Base-by-base conservation (phyloP, 2,329 filamentous ascomycete species). In the Aspergillus sp. region DNA sequence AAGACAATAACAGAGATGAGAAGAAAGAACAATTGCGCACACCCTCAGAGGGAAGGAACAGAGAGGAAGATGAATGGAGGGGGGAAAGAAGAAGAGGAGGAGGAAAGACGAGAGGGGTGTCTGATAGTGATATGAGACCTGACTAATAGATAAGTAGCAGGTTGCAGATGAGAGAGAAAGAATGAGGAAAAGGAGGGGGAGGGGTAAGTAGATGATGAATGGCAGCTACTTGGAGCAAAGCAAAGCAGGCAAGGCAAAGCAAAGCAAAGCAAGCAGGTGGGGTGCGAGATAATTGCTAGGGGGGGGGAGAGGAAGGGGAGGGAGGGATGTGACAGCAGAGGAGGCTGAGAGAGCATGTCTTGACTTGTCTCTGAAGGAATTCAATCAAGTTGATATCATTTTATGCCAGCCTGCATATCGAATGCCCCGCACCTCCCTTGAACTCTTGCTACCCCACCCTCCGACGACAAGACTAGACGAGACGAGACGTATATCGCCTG, bases 391-490 rank as follows among this genome's bases (percentile, higher is more conserved):
- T 67, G 63, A 69, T 68, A 69, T 68, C 65, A 70, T 30, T 30
- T 30, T 30, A 30, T 30, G 28, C 28, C 28, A 30, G 48, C 55
- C 52, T 47, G 59, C 50, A 59, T 58, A 58, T 55, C 49, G 49
- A 63, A 53, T 45, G 67, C 70, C 71, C 70, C 70, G 69, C 71
- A 69, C 64, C 65, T 63, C 59, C 62, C 63, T 57, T 60, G 53
- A 61, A 64, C 62, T 62, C 62, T 63, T 65, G 48, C 48, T 62
- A 63, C 66, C 63, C 63, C 65, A 28, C 25, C 25, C 25, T 28
- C 25, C 25, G 25, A 28, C 23, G 0, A 28, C 25, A 8, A 28
- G 25, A 28, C 25, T 0, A 28, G 25, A 28, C 25, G 25, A 28
- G 25, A 28, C 25, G 32, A 36, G 62, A 61, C 56, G 60, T 55